These are phyloP conservation scores for Aspergillus sp. DNA, from an alignment of 2,329 filamentous ascomycete species.

Conservation along the genomic window DNA sequence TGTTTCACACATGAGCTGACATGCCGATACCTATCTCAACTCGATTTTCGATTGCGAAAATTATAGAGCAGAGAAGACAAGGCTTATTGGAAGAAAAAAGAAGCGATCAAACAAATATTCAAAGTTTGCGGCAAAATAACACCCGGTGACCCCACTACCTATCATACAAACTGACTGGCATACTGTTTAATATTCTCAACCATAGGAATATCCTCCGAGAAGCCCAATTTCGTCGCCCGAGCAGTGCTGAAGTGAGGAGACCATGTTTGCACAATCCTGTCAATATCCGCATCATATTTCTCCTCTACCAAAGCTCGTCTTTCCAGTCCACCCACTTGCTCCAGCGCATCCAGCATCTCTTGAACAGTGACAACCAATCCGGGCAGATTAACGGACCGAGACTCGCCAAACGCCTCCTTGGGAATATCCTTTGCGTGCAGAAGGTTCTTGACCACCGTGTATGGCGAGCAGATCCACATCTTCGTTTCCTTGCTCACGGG, in stretches of 20 bases:
- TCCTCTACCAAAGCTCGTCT: constrained; percentile 51
- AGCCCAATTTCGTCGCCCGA: constrained; percentile 49
- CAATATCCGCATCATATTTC: constrained; percentile 50
- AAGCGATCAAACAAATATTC: too few species aligned
- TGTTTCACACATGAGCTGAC: too few species aligned
- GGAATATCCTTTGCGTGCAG: constrained; percentile 48
- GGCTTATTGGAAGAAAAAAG: too few species aligned
- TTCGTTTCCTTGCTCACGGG: constrained; percentile 50
- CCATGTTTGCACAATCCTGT: constrained; percentile 58
- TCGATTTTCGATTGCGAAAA: too few species aligned
- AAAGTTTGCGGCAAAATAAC: too few species aligned
- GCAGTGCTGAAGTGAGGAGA: constrained; percentile 52
- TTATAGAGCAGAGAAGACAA: too few species aligned
- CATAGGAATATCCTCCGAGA: constrained; percentile 37
- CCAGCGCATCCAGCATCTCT: constrained; percentile 57
- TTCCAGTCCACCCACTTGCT: constrained; percentile 52
- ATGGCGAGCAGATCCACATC: constrained; percentile 55
- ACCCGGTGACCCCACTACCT: not conserved
- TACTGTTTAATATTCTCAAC: constrained; percentile 37
- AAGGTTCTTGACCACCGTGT: constrained; percentile 51
- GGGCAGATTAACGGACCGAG: constrained; percentile 51
- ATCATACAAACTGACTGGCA: constrained; percentile 27
- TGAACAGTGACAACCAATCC: constrained; percentile 55
- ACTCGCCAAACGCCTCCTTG: constrained; percentile 48
- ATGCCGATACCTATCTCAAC: too few species aligned